phyloP scores from a whole-genome alignment of 2,329 filamentous ascomycete species.

The Alternaria ventricosa region DNA sequence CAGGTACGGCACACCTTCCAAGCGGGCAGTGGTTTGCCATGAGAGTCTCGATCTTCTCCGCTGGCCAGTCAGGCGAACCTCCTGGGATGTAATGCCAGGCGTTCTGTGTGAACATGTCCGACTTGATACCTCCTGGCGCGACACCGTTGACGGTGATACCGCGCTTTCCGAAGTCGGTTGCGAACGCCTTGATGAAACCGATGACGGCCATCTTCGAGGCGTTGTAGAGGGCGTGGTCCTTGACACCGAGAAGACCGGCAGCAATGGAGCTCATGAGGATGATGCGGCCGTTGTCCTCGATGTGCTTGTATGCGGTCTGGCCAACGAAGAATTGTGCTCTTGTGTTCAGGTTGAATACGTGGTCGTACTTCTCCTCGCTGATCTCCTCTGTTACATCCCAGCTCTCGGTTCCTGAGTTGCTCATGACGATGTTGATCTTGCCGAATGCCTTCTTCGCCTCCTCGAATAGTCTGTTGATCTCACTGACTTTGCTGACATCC shows the following conservation, averaged over 20 bases:
- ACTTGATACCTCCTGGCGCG: constrained; percentile 75
- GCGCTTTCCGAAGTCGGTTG: constrained; percentile 72
- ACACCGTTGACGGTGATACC: constrained; percentile 76
- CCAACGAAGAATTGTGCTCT: constrained; percentile 79
- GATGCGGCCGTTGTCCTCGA: constrained; percentile 72
- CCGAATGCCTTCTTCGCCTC: constrained; percentile 53
- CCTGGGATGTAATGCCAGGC: constrained; percentile 60
- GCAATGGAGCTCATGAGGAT: constrained; percentile 78
- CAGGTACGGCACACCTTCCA: constrained; percentile 56
- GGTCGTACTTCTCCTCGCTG: constrained; percentile 73
- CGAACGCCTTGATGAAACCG: constrained; percentile 73
- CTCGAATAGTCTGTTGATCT: constrained; percentile 65
- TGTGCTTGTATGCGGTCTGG: constrained; percentile 74
- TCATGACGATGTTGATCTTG: constrained; percentile 58
- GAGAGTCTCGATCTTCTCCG: constrained; percentile 57
- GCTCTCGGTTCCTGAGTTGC: constrained; percentile 66
- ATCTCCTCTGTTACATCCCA: constrained; percentile 74
- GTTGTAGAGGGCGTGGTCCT: constrained; percentile 75
- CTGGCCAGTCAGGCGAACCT: constrained; percentile 56
- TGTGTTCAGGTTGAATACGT: constrained; percentile 72
- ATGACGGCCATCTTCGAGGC: constrained; percentile 76
- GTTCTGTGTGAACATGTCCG: constrained; percentile 77
- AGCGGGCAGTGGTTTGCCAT: constrained; percentile 60
- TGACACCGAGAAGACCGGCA: constrained; percentile 69
- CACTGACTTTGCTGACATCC: constrained; percentile 60